These are phyloP conservation scores for Pseudocercospora pini-densiflorae DNA, from an alignment of 2,329 filamentous ascomycete species.

Conservation along the genomic window DNA sequence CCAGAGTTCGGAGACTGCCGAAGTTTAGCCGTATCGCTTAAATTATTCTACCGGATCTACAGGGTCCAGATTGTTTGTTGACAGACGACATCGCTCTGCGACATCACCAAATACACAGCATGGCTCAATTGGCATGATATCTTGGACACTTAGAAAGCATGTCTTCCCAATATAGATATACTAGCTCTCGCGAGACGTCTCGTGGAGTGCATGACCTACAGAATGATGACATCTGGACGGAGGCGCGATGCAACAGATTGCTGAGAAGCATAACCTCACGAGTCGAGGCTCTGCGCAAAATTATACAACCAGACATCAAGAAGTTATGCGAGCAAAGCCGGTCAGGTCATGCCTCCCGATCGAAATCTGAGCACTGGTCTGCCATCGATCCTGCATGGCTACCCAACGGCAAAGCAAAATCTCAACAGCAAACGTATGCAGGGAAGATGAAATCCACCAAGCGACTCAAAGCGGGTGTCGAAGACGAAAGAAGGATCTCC, in stretches of 20 bases:
- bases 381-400: slow-evolving; percentile 27
- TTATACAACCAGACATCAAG: slow-evolving; percentile 12
- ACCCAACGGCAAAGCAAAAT: slow-evolving; percentile 17
- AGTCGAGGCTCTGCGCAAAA: slow-evolving; percentile 21
- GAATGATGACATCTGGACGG: slow-evolving; percentile 30
- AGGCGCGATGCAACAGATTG: slow-evolving; percentile 28
- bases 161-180: neutral
- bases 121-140: neutral
- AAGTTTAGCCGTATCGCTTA: neutral
- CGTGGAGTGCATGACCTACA: neutral
- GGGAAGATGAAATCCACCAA: slow-evolving; percentile 10
- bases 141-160: neutral
- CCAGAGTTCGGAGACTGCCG: too few species aligned
- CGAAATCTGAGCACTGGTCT: slow-evolving; percentile 19
- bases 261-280: slow-evolving; percentile 27
- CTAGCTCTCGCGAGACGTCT: neutral
- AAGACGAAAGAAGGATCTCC: neutral
- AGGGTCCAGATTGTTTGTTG: neutral
- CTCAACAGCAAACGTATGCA: slow-evolving; percentile 18
- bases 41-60: neutral
- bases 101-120: neutral
- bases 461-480: neutral
- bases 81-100: too few species aligned
- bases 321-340: neutral
- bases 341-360: neutral